Conservation (phyloP, 2,329 filamentous ascomycete genomes). For the Beauveria brongniartii region DNA sequence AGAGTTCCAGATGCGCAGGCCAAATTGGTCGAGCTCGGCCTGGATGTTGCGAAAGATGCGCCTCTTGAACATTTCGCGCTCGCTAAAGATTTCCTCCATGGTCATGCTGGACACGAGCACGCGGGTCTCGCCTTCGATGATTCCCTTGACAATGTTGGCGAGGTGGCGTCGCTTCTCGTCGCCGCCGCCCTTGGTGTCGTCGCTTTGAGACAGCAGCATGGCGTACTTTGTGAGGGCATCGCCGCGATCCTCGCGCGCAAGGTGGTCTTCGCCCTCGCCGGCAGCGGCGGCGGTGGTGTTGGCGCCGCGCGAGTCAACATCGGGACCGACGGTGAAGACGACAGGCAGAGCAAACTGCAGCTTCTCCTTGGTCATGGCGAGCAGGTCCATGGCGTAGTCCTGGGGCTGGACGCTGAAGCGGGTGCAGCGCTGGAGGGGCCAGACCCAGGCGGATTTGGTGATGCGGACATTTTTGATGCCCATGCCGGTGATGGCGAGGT, state of each 20-base stretch:
- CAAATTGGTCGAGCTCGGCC: conserved; percentile 72
- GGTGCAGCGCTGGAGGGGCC: conserved; percentile 60
- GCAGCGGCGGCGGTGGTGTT: conserved; percentile 24
- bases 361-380: conserved; percentile 87
- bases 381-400: conserved; percentile 74
- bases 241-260: conserved; percentile 40
- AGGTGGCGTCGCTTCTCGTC: conserved; percentile 49
- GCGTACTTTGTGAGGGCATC: conserved; percentile 74
- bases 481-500: conserved; percentile 80
- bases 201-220: conserved; percentile 67
- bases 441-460: conserved; percentile 67
- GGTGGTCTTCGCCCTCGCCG: conserved; percentile 17
- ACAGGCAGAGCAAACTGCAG: conserved; percentile 74
- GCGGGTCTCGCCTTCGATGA: conserved; percentile 82
- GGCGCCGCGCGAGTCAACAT: conserved; percentile 53
- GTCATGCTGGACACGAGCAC: conserved; percentile 81
- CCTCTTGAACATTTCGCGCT: conserved; percentile 68
- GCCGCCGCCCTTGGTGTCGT: conserved; percentile 33
- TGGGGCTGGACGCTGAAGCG: conserved; percentile 62
- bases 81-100: conserved; percentile 85
- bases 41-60: conserved; percentile 71
- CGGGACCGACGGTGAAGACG: conserved; percentile 78
- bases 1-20: conserved; percentile 61
- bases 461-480: conserved; percentile 67
- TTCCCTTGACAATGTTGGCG: conserved; percentile 79